A percentile compares a stretch with the other conserved stretches of the same genome.
Evolutionary conservation across 2,329 filamentous ascomycete species (phyloP).

Genomic region (Pseudogymnoascus sp.): DNA sequence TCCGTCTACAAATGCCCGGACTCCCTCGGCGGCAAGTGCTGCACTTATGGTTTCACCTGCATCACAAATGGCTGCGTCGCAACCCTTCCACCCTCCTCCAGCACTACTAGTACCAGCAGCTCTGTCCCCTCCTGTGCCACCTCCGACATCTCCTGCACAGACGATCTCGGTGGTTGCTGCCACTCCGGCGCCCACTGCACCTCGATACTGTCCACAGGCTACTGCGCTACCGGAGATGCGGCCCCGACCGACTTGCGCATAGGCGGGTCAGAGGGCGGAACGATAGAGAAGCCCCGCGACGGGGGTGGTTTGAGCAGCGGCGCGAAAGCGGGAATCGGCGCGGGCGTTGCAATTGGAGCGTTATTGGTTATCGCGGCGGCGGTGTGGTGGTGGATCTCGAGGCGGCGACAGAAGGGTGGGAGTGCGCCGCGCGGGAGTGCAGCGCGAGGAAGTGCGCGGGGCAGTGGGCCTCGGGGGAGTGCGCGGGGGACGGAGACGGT

Average conservation of each 20-base stretch:
- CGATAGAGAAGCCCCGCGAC: conserved; percentile 14
- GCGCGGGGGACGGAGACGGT: conserved; percentile 11
- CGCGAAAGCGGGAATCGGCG: conserved; percentile 49
- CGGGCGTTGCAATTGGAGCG: conserved; percentile 40
- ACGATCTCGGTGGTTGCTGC: conserved; percentile 42
- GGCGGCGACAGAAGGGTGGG: conserved; percentile 23
- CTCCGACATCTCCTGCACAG: conserved; percentile 35
- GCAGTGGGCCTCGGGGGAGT: conserved; percentile 18
- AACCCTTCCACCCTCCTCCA: conserved; percentile 14
- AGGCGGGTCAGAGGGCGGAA: conserved; percentile 25
- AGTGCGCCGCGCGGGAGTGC: conserved; percentile 18
- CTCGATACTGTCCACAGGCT: conserved; percentile 28
- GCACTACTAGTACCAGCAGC: conserved; percentile 24
- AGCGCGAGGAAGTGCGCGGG: conserved; percentile 10
- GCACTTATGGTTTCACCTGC: conserved; percentile 38
- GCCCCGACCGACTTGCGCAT: conserved; percentile 20
- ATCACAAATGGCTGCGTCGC: conserved; percentile 30
- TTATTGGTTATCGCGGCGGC: conserved; percentile 35
- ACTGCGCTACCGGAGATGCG: conserved; percentile 33
- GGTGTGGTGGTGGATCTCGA: conserved; percentile 41
- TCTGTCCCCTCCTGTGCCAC: conserved; percentile 37
- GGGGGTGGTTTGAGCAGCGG: conserved; percentile 35
- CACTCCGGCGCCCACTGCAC: conserved; percentile 37
- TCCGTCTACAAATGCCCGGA: conserved; percentile 28
- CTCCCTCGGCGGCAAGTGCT: conserved; percentile 35